Conservation (phyloP, 371 early-diverging fungal species). For the Rhizopus microsporus region DNA sequence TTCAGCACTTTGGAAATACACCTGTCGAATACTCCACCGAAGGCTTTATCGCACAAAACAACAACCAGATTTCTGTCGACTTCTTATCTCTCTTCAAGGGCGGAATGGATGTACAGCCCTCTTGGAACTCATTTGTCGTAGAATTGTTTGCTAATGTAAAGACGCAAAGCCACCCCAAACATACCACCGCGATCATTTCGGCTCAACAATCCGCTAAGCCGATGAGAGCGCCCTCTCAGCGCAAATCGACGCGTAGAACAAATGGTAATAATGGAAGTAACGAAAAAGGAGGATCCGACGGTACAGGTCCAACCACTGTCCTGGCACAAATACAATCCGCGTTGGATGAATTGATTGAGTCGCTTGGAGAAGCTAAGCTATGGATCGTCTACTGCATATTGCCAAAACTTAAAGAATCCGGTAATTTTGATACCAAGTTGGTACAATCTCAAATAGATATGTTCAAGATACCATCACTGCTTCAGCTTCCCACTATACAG, state of each 20-base stretch:
- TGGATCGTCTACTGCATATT: slow-evolving; percentile 87
- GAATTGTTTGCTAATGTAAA: slow-evolving; percentile 52
- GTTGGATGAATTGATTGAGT: slow-evolving; percentile 75
- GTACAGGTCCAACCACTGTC: slow-evolving; percentile 15
- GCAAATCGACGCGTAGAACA: slow-evolving; percentile 30
- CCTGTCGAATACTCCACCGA: slow-evolving; percentile 73
- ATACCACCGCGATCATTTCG: slow-evolving; percentile 53
- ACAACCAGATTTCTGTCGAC: slow-evolving; percentile 75
- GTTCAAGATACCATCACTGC: slow-evolving; percentile 54
- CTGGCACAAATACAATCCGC: slow-evolving; percentile 73
- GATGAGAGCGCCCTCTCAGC: slow-evolving; percentile 48
- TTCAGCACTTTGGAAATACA: slow-evolving; percentile 74
- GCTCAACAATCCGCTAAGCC: slow-evolving; percentile 61
- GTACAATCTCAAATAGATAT: slow-evolving; percentile 62
- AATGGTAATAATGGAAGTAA: slow-evolving; percentile 17
- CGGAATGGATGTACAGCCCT: slow-evolving; percentile 47
- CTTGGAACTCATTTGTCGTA: slow-evolving; percentile 53
- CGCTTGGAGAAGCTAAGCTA: slow-evolving; percentile 78
- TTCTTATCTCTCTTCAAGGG: slow-evolving; percentile 84
- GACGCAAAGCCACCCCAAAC: slow-evolving; percentile 60
- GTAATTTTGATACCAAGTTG: slow-evolving; percentile 58
- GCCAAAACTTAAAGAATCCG: slow-evolving; percentile 60
- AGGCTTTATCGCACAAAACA: slow-evolving; percentile 75
- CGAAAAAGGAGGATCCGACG: slow-evolving; percentile 12
- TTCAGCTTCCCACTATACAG: slow-evolving; percentile 41